Conservation (phyloP, 176 grass and related monocot species). For the Phragmites australis region DNA sequence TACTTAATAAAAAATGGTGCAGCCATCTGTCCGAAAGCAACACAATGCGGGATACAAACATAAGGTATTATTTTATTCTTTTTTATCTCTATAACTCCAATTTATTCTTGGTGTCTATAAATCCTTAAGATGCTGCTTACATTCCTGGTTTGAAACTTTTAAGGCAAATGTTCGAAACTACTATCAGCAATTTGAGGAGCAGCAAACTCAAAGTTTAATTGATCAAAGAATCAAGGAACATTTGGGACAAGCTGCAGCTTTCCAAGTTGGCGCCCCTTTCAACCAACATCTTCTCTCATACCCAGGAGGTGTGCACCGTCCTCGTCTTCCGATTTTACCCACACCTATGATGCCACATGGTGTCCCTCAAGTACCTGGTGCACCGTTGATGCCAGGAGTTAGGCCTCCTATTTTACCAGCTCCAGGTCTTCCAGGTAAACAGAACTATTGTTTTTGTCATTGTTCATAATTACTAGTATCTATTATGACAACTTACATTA, state of each 20-base stretch:
- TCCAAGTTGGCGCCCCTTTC: slow-evolving; percentile 80
- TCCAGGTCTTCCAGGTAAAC: slow-evolving; percentile 62
- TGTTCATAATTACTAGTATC: slow-evolving; percentile 14
- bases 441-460: neutral
- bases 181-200: slow-evolving; percentile 98
- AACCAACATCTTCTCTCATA: slow-evolving; percentile 65
- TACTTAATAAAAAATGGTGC: slow-evolving; percentile 41
- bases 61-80: slow-evolving; percentile 65
- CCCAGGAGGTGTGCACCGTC: slow-evolving; percentile 48
- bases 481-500: neutral
- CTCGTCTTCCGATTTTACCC: slow-evolving; percentile 63
- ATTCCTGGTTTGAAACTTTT: slow-evolving; percentile 29
- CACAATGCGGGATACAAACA: slow-evolving; percentile 98
- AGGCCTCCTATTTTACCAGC: slow-evolving; percentile 64
- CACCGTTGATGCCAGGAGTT: slow-evolving; percentile 48
- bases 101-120: neutral
- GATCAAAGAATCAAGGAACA: slow-evolving; percentile 99
- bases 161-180: slow-evolving; percentile 95
- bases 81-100: neutral
- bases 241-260: slow-evolving; percentile 87
- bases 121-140: neutral
- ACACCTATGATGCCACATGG: slow-evolving; percentile 58
- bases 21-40: slow-evolving; percentile 97
- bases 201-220: slow-evolving; percentile 97
- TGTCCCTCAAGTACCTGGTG: slow-evolving; percentile 43